Conservation (phyloP, 805 yeast species). For the Candida ulmi region DNA sequence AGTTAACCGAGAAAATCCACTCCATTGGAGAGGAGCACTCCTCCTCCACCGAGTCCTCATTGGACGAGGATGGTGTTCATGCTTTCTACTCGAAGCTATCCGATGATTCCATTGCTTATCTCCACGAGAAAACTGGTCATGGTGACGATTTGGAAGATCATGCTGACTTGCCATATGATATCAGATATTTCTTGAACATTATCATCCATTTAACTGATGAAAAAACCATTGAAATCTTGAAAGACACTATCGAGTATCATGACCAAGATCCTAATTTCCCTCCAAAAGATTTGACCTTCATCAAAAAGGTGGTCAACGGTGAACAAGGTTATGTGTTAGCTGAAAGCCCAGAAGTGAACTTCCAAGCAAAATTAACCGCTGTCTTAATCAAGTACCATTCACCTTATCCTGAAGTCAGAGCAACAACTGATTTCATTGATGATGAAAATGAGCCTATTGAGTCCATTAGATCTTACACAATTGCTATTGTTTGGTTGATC, state of each 20-base stretch:
- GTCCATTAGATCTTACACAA: slow-evolving; percentile 36
- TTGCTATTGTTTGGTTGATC: slow-evolving; percentile 40
- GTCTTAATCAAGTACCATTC: slow-evolving; percentile 37
- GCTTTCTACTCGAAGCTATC: not conserved
- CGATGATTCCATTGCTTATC: not conserved
- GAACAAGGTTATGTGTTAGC: slow-evolving; percentile 12
- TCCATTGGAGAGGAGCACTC: not conserved
- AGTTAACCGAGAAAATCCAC: not conserved
- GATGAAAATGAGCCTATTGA: slow-evolving; percentile 43
- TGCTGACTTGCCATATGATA: not conserved
- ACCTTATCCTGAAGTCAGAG: slow-evolving; percentile 65
- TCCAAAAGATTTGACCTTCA: slow-evolving; percentile 27
- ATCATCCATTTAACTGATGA: slow-evolving; percentile 23
- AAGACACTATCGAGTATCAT: slow-evolving; percentile 34
- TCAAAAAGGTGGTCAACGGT: slow-evolving; percentile 23
- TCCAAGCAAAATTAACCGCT: slow-evolving; percentile 26
- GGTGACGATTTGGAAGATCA: slow-evolving; percentile 1
- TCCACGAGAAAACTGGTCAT: slow-evolving; percentile 4
- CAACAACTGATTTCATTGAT: slow-evolving; percentile 49
- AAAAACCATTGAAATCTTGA: slow-evolving; percentile 32
- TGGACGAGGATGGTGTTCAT: slow-evolving; percentile 2
- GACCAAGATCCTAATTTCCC: slow-evolving; percentile 42
- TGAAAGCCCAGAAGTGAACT: slow-evolving; percentile 2
- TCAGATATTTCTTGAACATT: slow-evolving; percentile 3
- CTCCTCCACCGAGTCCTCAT: not conserved